These are phyloP conservation scores for Capsicum chinense DNA, from an alignment of 257 asterid genomes.

Conservation along the genomic window DNA sequence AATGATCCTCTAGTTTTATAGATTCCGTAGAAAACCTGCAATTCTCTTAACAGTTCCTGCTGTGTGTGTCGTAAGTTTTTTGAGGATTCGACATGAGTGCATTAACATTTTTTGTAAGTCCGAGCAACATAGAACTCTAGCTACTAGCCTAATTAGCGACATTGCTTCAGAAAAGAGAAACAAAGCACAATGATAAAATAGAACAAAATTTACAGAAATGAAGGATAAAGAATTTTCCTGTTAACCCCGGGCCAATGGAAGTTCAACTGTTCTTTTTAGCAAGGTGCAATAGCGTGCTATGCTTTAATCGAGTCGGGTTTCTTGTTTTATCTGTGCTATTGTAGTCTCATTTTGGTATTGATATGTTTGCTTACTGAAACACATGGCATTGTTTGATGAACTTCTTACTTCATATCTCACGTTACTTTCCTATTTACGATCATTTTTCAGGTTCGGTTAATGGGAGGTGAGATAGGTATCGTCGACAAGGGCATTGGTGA, in stretches of 20 bases:
- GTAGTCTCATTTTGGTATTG: background rate
- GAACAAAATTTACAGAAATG: no score
- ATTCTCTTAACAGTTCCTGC: background rate
- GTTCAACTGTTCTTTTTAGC: no score
- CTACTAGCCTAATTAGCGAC: no score
- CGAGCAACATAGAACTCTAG: background rate
- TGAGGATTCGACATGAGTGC: background rate
- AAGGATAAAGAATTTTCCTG: background rate
- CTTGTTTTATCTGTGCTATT: background rate
- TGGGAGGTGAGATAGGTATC: conserved; percentile 79
- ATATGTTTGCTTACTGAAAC: background rate
- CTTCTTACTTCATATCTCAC: background rate
- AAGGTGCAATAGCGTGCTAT: no score
- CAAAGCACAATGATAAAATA: no score
- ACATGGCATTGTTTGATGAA: background rate
- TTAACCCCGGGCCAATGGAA: background rate
- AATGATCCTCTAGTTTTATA: background rate
- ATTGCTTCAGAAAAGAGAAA: no score
- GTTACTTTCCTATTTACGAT: background rate
- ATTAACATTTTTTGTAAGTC: background rate
- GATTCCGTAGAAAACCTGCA: background rate
- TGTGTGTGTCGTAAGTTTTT: background rate
- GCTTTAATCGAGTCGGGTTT: background rate
- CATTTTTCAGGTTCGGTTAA: conserved; percentile 56
- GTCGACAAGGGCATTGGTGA: conserved; percentile 61